Conservation (phyloP, 2,329 filamentous ascomycete genomes). For the Nigrospora oryzae region DNA sequence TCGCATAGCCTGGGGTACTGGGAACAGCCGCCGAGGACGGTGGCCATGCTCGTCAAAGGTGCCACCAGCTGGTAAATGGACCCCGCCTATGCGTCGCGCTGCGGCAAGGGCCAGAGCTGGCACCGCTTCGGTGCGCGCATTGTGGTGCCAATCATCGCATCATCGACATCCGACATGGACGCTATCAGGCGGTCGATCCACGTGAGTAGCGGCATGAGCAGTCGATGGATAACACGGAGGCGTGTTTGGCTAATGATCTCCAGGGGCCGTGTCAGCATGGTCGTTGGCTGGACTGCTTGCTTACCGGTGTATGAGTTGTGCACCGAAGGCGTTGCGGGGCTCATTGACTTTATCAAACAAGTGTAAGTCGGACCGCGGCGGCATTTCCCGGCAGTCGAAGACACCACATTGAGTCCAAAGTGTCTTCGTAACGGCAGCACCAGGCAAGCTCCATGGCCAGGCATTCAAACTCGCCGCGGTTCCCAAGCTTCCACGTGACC, state of each 20-base stretch:
- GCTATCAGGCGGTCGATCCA: not conserved
- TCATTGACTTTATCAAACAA: not conserved
- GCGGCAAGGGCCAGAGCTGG: constrained; percentile 5
- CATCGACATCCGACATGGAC: not conserved
- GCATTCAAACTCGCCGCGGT: constrained; percentile 1
- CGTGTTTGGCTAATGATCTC: not conserved
- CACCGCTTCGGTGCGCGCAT: constrained; percentile 2
- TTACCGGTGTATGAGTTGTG: too few relatives aligned
- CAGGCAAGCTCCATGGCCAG: not conserved
- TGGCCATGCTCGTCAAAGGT: not conserved
- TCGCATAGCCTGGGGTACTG: not conserved
- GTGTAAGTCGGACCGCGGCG: not conserved
- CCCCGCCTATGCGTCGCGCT: not conserved
- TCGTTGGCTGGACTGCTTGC: too few relatives aligned
- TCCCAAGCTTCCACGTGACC: constrained; percentile 8
- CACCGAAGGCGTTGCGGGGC: not conserved
- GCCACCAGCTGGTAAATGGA: not conserved
- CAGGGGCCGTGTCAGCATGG: too few relatives aligned
- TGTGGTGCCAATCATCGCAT: constrained; percentile 5
- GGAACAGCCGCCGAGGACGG: constrained; percentile 1
- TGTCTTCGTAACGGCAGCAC: not conserved
- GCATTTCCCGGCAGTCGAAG: too few relatives aligned
- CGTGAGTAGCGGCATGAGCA: not conserved
- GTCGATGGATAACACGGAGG: not conserved
- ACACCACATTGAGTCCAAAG: not conserved